A percentile compares a stretch with the other conserved stretches of the same genome.
Evolutionary conservation across 352 stramenopile species (phyloP).

Genomic region (Phytopythium oedochilum): DNA sequence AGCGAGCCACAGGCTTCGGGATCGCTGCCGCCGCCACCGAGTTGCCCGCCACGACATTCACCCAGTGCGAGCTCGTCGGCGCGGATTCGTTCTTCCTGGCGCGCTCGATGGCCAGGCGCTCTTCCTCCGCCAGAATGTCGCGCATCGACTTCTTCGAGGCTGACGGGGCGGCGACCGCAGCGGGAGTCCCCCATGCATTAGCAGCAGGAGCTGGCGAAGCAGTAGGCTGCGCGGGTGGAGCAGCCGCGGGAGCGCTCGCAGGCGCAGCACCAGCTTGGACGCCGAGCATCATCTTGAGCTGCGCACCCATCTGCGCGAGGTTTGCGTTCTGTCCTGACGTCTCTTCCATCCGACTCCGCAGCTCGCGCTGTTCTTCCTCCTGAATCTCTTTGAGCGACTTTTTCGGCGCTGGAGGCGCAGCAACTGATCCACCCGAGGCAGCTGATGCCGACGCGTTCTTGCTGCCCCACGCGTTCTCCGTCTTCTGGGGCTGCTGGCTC

Average conservation of each 20-base stretch:
- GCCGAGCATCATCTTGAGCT: slow-evolving; percentile 88
- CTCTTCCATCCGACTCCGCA: slow-evolving; percentile 49
- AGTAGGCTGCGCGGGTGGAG: slow-evolving; percentile 8
- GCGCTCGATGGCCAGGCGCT: slow-evolving; percentile 65
- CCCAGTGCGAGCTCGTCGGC: slow-evolving; percentile 66
- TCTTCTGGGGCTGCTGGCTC: slow-evolving; percentile 11
- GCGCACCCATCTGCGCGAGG: slow-evolving; percentile 75
- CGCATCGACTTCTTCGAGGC: slow-evolving; percentile 65
- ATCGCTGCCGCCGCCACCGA: slow-evolving; percentile 33
- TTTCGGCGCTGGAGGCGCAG: not conserved
- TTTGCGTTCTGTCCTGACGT: slow-evolving; percentile 24
- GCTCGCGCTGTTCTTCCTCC: slow-evolving; percentile 66
- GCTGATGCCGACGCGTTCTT: slow-evolving; percentile 20
- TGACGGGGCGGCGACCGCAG: slow-evolving; percentile 15
- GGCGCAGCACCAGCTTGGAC: slow-evolving; percentile 21
- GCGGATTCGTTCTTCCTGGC: slow-evolving; percentile 38
- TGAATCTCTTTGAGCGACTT: slow-evolving; percentile 84
- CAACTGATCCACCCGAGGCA: not conserved
- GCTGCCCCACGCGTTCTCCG: slow-evolving; percentile 15
- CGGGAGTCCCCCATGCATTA: slow-evolving; percentile 49
- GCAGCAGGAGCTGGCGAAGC: slow-evolving; percentile 14
- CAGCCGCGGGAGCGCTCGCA: not conserved
- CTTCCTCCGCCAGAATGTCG: slow-evolving; percentile 80
- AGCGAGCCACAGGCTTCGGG: slow-evolving; percentile 44
- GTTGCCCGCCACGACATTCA: slow-evolving; percentile 79